These are phyloP conservation scores for Nematocida minor DNA, from an alignment of 371 early-diverging fungal genomes.

Conservation along the genomic window DNA sequence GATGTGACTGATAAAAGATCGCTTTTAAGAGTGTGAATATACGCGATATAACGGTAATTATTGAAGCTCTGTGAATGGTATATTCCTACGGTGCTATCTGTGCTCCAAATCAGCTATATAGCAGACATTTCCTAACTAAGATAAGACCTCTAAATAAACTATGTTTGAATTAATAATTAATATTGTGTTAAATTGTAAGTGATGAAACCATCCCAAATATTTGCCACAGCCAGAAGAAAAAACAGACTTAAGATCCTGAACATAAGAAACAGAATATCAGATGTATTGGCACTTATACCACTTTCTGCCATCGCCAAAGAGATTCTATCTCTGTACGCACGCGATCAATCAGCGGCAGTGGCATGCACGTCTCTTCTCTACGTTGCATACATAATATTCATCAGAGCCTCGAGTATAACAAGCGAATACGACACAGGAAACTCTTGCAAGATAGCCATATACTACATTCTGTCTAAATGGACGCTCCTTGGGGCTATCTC, in stretches of 20 bases:
- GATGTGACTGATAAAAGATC: too few relatives aligned
- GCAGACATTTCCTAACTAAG: too few relatives aligned
- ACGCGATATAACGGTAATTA: too few relatives aligned
- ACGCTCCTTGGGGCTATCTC: background rate
- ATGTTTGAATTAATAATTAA: too few relatives aligned
- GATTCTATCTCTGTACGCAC: background rate
- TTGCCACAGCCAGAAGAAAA: background rate
- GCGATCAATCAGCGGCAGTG: background rate
- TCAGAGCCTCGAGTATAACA: background rate
- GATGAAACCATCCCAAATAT: conserved; percentile 1
- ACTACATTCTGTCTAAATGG: conserved; percentile 5
- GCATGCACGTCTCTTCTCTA: background rate
- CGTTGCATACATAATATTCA: conserved; percentile 1
- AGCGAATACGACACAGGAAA: conserved; percentile 6
- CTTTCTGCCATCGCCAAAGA: background rate
- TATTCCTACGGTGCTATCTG: too few relatives aligned
- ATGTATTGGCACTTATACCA: background rate
- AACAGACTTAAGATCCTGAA: background rate
- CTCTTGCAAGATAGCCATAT: conserved; percentile 8
- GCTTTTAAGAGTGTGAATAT: too few relatives aligned
- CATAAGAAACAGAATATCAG: background rate
- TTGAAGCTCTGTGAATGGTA: too few relatives aligned
- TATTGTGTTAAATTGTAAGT: too few relatives aligned
- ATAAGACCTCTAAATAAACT: too few relatives aligned
- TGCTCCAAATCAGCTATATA: too few relatives aligned